Evolutionary conservation across 306 rosid species (phyloP), one percentile per base, ranked within the genome.

Genomic region (Gynostemma pentaphyllum): DNA sequence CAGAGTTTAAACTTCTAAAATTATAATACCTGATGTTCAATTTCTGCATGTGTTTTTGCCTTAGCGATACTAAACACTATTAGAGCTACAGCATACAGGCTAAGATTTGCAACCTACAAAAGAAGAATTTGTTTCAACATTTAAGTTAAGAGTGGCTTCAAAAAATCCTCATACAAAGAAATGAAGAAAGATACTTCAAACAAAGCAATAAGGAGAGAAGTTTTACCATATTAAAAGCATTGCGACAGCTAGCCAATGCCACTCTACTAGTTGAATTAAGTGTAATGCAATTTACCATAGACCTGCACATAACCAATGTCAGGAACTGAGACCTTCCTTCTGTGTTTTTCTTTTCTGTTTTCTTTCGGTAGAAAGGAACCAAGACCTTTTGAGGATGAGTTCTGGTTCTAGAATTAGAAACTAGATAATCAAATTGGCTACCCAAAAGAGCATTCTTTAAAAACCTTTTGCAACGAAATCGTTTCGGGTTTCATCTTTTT

Each of bases 281-380:
- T 1, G 98, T 92, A 55, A 88, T 85, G 79, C 98, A 92, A 78
- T 79, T 92, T 70, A 88, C 76, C 98, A 92, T 88, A 66, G 98
- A 85, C 98, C 98, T 90, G 78, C 82, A 69, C 15, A 60, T 10
- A 22, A 56, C 32, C 65, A 60, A 39, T 11, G 48, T 47, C 62
- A 54, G 47, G 46, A 60, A 7, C 47, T 39, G 48, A 60, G 65
- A 37, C 5, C 45, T 37, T 59, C 19, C 42, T 68, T 70, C 9
- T 16, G 12, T 3, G 22, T 60, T 45, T 32, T 3, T 9, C 5
- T 51, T 52, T 52, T 13, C 14, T 23, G 13, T 53, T 52, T 59
- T 28, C 22, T 39, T 45, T 21, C 28, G 12, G 23, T 12, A 37
- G 48, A 60, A 59, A 60, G 34, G 21, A 41, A 57, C 29, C 28